Conservation (phyloP, 768 basidiomycete genomes). For the Agrocybe pediades region DNA sequence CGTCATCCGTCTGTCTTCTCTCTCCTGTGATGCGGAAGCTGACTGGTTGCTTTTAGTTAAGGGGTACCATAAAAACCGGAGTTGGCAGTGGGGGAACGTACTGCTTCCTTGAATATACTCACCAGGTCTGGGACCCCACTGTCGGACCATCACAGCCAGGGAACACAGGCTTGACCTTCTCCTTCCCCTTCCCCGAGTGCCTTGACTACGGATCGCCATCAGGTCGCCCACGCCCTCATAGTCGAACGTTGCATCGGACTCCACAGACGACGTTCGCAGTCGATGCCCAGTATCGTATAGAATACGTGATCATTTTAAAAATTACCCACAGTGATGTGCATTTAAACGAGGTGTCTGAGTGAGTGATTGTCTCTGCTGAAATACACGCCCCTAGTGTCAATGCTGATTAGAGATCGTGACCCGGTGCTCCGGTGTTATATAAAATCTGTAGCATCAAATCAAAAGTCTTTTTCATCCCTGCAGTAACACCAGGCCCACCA, state of each 20-base stretch:
- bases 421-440: neutral
- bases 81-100: constrained; percentile 7
- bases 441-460: constrained; percentile 8
- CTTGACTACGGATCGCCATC: constrained; percentile 3
- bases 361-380: neutral
- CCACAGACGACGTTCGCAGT: constrained; percentile 18
- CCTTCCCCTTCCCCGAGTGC: constrained; percentile 15
- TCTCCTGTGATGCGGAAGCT: neutral
- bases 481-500: constrained; percentile 7
- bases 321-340: constrained; percentile 13
- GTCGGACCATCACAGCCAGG: constrained; percentile 11
- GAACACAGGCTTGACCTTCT: constrained; percentile 11
- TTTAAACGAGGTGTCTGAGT: constrained; percentile 6
- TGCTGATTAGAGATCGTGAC: neutral
- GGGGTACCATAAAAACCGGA: constrained; percentile 11
- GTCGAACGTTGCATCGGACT: neutral
- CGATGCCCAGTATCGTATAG: constrained; percentile 2
- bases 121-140: constrained; percentile 2
- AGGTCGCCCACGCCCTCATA: neutral
- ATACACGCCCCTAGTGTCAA: too few species aligned
- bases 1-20: neutral
- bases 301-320: constrained; percentile 14
- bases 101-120: constrained; percentile 10
- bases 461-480: constrained; percentile 10
- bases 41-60: constrained; percentile 4